These are phyloP conservation scores for Carex cristatella DNA, from an alignment of 176 grass and related monocot species.

Conservation along the genomic window DNA sequence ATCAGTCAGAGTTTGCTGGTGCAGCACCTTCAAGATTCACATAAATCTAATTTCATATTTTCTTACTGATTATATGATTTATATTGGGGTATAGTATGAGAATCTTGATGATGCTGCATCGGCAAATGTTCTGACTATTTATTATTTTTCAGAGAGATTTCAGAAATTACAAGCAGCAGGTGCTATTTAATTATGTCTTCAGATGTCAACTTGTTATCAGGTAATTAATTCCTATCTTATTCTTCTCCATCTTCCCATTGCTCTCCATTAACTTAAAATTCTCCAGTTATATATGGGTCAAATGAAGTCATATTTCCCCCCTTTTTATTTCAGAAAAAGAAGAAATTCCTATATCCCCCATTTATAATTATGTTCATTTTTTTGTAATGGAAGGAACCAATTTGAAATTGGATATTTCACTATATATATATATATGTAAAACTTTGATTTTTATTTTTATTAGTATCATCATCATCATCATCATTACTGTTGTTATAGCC, in stretches of 20 bases:
- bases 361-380: neutral
- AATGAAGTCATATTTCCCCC: neutral
- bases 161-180: neutral
- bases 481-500: no score
- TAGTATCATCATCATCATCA: no score
- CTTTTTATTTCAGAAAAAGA: neutral
- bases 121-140: conserved; percentile 44
- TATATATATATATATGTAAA: no score
- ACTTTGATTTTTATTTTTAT: no score
- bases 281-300: neutral
- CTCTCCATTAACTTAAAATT: neutral
- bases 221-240: neutral
- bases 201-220: neutral
- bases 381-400: no score
- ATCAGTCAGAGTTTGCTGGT: conserved; percentile 59
- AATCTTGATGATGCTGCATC: conserved; percentile 99
- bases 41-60: conserved; percentile 29
- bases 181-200: neutral
- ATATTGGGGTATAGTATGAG: conserved; percentile 34
- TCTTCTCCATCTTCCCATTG: neutral
- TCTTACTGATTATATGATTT: neutral
- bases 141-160: neutral
- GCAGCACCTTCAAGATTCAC: conserved; percentile 98
- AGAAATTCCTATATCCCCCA: no score
- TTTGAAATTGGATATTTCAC: no score